Conservation (phyloP, 169 alveolate species). For the Toxoplasma gondii region DNA sequence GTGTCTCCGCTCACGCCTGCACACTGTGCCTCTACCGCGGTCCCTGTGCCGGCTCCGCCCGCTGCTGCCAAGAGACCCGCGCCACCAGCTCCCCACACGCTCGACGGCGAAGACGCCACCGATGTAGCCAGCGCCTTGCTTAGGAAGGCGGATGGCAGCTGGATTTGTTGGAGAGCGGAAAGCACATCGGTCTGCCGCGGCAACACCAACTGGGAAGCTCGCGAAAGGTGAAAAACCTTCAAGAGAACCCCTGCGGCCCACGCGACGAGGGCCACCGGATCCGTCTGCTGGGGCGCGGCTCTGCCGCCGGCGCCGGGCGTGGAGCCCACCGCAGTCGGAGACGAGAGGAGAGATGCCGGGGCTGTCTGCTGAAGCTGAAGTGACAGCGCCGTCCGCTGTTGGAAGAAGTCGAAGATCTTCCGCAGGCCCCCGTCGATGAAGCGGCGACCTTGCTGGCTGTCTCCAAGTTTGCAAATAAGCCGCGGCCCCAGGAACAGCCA, state of each 20-base stretch:
- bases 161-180: conserved; percentile 18
- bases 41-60: not conserved
- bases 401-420: conserved; percentile 43
- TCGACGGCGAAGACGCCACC: not conserved
- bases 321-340: not conserved
- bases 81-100: conserved; percentile 16
- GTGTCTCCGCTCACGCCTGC: not conserved
- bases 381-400: not conserved
- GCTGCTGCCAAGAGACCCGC: not conserved
- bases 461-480: conserved; percentile 48
- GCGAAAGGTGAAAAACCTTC: conserved; percentile 34
- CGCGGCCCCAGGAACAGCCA: conserved; percentile 63
- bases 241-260: conserved; percentile 64
- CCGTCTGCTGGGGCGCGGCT: conserved; percentile 13
- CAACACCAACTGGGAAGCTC: conserved; percentile 47
- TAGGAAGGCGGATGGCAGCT: conserved; percentile 36
- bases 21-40: not conserved
- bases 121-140: not conserved
- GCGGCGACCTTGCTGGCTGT: conserved; percentile 65
- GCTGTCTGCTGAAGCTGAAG: not conserved
- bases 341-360: not conserved
- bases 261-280: conserved; percentile 48
- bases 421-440: conserved; percentile 41
- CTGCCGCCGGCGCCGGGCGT: not conserved
- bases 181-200: conserved; percentile 36